Evolutionary conservation across 768 basidiomycete species (phyloP), one percentile per base, ranked within the genome.

Genomic region (Agrocybe pediades): DNA sequence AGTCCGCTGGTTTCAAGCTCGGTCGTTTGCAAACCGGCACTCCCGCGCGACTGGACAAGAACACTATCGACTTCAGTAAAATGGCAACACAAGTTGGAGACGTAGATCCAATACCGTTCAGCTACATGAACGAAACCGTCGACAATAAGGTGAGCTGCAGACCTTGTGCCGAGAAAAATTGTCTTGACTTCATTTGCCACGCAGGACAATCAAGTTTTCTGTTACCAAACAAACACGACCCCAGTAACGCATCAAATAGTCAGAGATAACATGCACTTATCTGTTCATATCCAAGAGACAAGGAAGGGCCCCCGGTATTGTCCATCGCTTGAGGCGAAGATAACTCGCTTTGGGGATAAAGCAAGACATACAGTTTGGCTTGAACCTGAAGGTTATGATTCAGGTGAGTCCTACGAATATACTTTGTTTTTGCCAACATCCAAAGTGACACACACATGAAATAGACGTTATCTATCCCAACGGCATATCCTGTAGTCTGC

Each of bases 281-380:
- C 90, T 30, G 77, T 92, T 6, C 94, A 95, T 65, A 89, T 96
- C 7, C 88, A 91, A 62, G 93, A 95, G 67, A 88, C 92, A 0
- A 89, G 86, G 70, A 93, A 90, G 72, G 93, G 92, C 1, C 94
- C 94, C 5, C 82, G 94, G 17, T 96, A 96, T 67, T 96, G 94
- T 58, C 94, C 94, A 6, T 93, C 91, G 0, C 77, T 96, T 0
- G 94, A 96, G 67, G 84, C 90, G 9, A 96, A 96, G 66, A 83
- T 96, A 8, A 74, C 85, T 33, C 82, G 92, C 11, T 95, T 95
- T 65, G 80, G 80, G 2, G 71, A 88, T 55, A 92, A 89, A 67
- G 70, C 74, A 6, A 71, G 72, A 4, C 94, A 96, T 62, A 84
- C 71, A 2, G 79, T 95, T 39, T 96, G 93, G 92, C 74, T 96